Evolutionary conservation across 768 basidiomycete genomes (phyloP).

Genomic region (Mycena kentingensis): DNA sequence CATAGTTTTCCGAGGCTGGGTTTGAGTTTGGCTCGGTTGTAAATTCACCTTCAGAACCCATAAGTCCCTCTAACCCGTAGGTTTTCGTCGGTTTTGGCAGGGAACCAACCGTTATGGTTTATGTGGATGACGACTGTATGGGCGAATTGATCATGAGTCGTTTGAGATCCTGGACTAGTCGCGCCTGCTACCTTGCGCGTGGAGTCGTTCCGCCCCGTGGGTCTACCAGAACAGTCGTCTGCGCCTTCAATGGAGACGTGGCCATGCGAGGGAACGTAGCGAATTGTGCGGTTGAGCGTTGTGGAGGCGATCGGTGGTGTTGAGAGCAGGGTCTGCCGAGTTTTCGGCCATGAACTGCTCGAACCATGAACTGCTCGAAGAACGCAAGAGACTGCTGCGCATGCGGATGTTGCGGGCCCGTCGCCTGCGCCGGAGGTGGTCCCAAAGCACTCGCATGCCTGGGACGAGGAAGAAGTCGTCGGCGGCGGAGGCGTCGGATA

Average conservation of each 20-base stretch:
- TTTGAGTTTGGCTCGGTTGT: no score
- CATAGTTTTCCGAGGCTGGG: constrained; percentile 95
- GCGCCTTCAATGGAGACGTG: constrained; percentile 21
- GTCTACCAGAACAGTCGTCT: no score
- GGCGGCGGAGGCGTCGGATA: constrained; percentile 78
- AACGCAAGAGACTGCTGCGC: constrained; percentile 65
- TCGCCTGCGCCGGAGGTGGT: constrained; percentile 18
- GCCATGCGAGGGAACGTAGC: constrained; percentile 23
- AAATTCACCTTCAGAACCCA: no score
- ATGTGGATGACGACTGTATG: no score
- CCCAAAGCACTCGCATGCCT: constrained; percentile 77
- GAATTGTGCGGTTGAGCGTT: background rate
- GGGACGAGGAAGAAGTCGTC: constrained; percentile 65
- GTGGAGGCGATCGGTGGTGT: background rate
- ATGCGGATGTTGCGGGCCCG: constrained; percentile 44
- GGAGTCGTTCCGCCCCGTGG: constrained; percentile 28
- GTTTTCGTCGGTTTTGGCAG: no score
- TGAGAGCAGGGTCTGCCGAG: constrained; percentile 43
- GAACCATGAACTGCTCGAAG: no score
- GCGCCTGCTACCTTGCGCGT: constrained; percentile 10
- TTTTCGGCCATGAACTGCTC: constrained; percentile 66
- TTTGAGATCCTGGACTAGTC: constrained; percentile 47
- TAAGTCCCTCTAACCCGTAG: no score
- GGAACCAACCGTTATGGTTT: no score
- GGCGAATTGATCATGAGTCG: constrained; percentile 46